Base-by-base conservation (phyloP, 768 basidiomycete species). In the Russula abietina region DNA sequence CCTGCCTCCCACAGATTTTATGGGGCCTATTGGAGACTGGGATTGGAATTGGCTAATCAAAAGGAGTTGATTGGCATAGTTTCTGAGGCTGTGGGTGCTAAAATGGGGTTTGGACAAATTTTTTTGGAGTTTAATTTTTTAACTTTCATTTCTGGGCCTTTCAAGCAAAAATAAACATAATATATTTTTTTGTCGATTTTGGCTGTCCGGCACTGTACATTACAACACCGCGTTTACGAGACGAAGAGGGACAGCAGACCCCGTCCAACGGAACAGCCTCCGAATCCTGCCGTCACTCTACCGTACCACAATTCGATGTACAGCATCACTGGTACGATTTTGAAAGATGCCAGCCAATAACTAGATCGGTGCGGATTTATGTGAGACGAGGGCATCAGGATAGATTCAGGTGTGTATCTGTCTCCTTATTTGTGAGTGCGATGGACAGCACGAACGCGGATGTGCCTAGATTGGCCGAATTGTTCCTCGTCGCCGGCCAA, bases 291-390 rank as follows among this genome's bases (percentile, higher is more conserved):
- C 26, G 76, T 78, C 11, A 78, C 81, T 9, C 75, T 84, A 45
- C 80, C 85, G 4, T 80, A 83, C 14, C 75, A 93, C 52, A 76
- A 80, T 53, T 77, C 80, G 0, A 72, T 93, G 50, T 94, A n/a
- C n/a, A n/a, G n/a, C n/a, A 90, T 79, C 89, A 90, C 68, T 93
- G 91, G 93, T 98, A 95, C 70, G 78, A 88, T 2, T 71, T 95
- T 64, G 83, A 88, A 41, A 85, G 83, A 0, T 98, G 96, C 69
- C 82, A 84, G 62, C 80, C 91, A 6, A 83, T 95, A 52, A 71
- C 86, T 45, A 86, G 86, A 69, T 79, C 83, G 9, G 92, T 93
- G 0, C 85, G 86, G 54, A 71, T 92, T 45, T 94, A 83, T 68
- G 81, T 85, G 71, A 82, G 87, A 68, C 80, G 82, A 65, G 90